Evolutionary conservation across 1,139 yeast species (phyloP).

Genomic region (Blastobotrys indianensis): DNA sequence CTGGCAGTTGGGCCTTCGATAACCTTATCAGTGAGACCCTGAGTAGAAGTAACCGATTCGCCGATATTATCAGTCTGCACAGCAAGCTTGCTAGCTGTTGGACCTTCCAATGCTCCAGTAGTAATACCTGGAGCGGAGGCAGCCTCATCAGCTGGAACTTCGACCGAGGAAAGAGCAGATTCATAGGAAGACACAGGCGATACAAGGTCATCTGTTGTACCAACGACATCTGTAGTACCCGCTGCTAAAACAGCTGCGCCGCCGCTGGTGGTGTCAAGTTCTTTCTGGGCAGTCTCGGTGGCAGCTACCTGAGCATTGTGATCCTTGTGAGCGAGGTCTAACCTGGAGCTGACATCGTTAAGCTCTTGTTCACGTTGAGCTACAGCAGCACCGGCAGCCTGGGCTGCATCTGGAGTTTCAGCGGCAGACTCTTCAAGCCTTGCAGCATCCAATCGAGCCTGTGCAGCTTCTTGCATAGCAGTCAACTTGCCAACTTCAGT

Average conservation of each 20-base stretch:
- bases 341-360: constrained; percentile 20
- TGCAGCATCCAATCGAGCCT: constrained; percentile 29
- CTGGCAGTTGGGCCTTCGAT: constrained; percentile 1
- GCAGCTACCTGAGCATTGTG: constrained; percentile 6
- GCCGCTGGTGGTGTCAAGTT: constrained; percentile 8
- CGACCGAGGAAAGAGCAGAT: not conserved
- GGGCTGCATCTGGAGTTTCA: constrained; percentile 22
- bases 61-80: not conserved
- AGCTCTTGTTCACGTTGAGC: constrained; percentile 20
- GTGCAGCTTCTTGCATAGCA: constrained; percentile 23
- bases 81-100: not conserved
- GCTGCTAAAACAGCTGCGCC: constrained; percentile 1
- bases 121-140: not conserved
- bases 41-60: not conserved
- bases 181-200: too few relatives aligned
- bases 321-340: constrained; percentile 6
- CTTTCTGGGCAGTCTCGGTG: constrained; percentile 10
- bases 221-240: constrained; percentile 3
- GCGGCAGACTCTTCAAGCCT: constrained; percentile 28
- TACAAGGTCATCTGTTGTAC: not conserved
- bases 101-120: not conserved
- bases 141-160: not conserved
- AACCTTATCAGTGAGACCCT: not conserved
- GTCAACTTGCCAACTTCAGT: constrained; percentile 25
- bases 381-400: constrained; percentile 19